Evolutionary conservation across 2,329 filamentous ascomycete species (phyloP), one percentile per base, ranked within the genome.

Genomic region (Nemania serpens): DNA sequence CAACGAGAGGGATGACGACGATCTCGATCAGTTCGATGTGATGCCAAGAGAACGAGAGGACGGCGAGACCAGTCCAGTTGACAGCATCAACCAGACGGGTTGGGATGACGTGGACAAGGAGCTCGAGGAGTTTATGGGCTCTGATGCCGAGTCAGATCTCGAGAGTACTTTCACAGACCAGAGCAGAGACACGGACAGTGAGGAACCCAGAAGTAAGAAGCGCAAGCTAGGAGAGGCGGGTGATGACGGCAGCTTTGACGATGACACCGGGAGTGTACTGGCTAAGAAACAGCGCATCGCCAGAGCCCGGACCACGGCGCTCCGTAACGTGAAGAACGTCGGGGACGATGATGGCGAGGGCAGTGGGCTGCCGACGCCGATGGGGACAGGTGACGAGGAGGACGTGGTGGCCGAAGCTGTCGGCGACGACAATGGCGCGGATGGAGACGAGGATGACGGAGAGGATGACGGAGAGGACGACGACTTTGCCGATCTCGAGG

Each of bases 101-200:
- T 75, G 73, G 73, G 71, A 68, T 51, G 77, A 76, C 6, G 76
- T 83, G 4, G 83, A 88, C 56, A 84, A 86, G 51, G 89, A 91
- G 68, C 76, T 91, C 0, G 81, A 82, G 22, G 88, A 88, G 22
- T 90, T 90, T 67, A 77, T 91, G 71, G 80, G 81, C 10, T 76
- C 74, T 11, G 81, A 81, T 58, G 77, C 81, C 50, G 80, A 79
- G 33, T 79, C 78, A 57, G 82, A 86, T 59, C 69, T 74, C 20
- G 75, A 80, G 53, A 73, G 71, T 57, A 68, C 60, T 2, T 25
- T 58, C 18, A 70, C 76, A 52, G 68, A 73, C 59, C 68, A 66
- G 39, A 68, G 71, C 58, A 66, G 66, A 56, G 61, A 74, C 58
- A 75, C 52, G 66, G 76, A 68, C 51, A 75, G 71, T 5, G 72